Conservation (phyloP, 2,329 filamentous ascomycete genomes). For the Escovopsis sp. region DNA sequence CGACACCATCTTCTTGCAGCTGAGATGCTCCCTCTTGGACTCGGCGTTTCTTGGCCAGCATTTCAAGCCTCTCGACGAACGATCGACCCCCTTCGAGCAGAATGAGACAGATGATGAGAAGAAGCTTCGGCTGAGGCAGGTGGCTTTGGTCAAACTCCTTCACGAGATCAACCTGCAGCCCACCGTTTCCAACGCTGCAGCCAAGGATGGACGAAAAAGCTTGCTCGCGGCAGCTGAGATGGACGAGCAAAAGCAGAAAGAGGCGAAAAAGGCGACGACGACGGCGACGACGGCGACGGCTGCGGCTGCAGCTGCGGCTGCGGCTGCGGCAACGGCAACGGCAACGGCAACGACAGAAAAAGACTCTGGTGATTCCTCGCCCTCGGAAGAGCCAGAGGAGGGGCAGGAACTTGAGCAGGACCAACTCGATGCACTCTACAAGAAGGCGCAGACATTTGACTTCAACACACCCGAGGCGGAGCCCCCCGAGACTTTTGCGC, state of each 20-base stretch:
- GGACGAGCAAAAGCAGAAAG: constrained; percentile 60
- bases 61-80: constrained; percentile 52
- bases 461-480: constrained; percentile 81
- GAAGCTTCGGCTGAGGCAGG: constrained; percentile 66
- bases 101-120: constrained; percentile 79
- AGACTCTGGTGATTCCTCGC: constrained; percentile 29
- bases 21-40: constrained; percentile 61
- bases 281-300: constrained; percentile 4
- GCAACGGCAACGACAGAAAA: constrained; percentile 10
- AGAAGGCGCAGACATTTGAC: constrained; percentile 93
- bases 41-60: constrained; percentile 52
- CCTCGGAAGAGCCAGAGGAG: constrained; percentile 61
- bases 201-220: constrained; percentile 68
- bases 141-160: constrained; percentile 76
- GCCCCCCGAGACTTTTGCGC: constrained; percentile 64
- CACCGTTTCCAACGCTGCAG: constrained; percentile 57
- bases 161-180: constrained; percentile 78
- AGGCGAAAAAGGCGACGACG: constrained; percentile 22
- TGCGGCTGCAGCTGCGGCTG: neutral
- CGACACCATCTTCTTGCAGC: constrained; percentile 85
- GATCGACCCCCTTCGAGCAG: constrained; percentile 61
- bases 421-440: constrained; percentile 85
- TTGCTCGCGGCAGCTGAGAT: constrained; percentile 78
- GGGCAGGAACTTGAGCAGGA: constrained; percentile 88
- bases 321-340: constrained; percentile 17